phyloP scores from a whole-genome alignment of 164 flowering plant species.

The Warburgia ugandensis region DNA sequence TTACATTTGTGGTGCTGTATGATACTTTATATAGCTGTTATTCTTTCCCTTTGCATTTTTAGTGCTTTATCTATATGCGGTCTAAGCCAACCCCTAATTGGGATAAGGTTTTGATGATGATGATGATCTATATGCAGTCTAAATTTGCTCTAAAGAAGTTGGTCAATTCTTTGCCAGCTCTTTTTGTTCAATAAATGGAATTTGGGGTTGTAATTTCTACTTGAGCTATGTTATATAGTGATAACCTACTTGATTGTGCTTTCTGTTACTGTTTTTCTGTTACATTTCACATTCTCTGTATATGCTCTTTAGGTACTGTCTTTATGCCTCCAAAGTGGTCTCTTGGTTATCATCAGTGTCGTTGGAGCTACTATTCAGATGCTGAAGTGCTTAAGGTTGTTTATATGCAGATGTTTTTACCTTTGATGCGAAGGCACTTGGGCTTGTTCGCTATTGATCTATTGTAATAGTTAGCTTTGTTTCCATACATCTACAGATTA shows the following conservation, averaged over 20 bases:
- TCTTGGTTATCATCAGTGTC: slow-evolving; percentile 91
- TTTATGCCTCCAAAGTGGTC: slow-evolving; percentile 99
- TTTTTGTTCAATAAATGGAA: not conserved
- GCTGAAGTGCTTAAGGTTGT: slow-evolving; percentile 73
- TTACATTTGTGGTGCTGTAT: too few species aligned
- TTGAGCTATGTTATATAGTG: not conserved
- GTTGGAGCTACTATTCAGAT: slow-evolving; percentile 89
- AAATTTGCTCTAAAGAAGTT: too few species aligned
- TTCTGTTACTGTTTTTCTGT: not conserved
- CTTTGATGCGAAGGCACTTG: too few species aligned
- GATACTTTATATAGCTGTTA: too few species aligned
- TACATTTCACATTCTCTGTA: not conserved
- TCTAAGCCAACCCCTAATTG: too few species aligned
- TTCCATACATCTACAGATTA: slow-evolving; percentile 37
- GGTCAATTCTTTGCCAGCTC: too few species aligned
- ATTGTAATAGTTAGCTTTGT: not conserved
- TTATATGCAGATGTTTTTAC: too few species aligned
- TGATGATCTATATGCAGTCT: too few species aligned
- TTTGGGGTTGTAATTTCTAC: slow-evolving; percentile 3
- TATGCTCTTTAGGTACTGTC: slow-evolving; percentile 47
- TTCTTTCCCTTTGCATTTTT: too few species aligned
- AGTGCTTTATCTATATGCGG: too few species aligned
- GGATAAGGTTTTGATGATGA: too few species aligned
- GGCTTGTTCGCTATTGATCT: not conserved
- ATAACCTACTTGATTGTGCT: slow-evolving; percentile 3